Conservation (phyloP, 495 filamentous ascomycete genomes). For the Niebla homalea region DNA sequence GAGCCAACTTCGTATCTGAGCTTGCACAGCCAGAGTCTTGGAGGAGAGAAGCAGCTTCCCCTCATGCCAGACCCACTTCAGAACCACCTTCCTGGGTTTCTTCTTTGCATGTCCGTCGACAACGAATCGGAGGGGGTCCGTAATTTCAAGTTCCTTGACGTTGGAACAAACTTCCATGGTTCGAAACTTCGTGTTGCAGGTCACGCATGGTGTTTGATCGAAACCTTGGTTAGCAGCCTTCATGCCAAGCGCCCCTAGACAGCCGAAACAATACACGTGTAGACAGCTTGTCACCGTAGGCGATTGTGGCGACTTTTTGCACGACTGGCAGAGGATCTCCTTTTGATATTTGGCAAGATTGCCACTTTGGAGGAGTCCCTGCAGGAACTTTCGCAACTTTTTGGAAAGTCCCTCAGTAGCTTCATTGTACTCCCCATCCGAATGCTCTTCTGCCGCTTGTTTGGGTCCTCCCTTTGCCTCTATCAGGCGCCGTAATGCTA, state of each 20-base stretch:
- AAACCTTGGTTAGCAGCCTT: constrained; percentile 11
- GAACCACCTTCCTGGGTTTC: constrained; percentile 2
- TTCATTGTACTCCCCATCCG: constrained; percentile 3
- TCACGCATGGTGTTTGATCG: constrained; percentile 12
- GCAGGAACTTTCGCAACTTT: constrained; percentile 23
- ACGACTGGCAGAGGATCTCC: constrained; percentile 25
- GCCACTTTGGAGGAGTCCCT: constrained; percentile 15
- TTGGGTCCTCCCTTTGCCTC: constrained; percentile 6
- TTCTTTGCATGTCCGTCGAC: not conserved
- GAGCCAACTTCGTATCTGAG: constrained; percentile 23
- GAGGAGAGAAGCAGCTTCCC: constrained; percentile 7
- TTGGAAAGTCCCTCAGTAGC: constrained; percentile 5
- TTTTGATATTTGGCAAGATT: constrained; percentile 19
- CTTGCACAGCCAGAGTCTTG: constrained; percentile 10
- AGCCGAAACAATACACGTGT: constrained; percentile 36
- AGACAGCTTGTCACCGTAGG: constrained; percentile 30
- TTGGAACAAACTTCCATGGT: constrained; percentile 3
- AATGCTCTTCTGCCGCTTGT: constrained; percentile 1
- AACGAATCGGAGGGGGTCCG: not conserved
- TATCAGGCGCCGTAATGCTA: constrained; percentile 11
- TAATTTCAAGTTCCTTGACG: constrained; percentile 9
- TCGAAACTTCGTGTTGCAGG: constrained; percentile 12
- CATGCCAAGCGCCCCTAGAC: constrained; percentile 20
- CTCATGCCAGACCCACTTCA: constrained; percentile 17
- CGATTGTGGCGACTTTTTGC: constrained; percentile 17